Base-by-base conservation (phyloP, 176 grass and related monocot genomes). In the Eragrostis nindensis region DNA sequence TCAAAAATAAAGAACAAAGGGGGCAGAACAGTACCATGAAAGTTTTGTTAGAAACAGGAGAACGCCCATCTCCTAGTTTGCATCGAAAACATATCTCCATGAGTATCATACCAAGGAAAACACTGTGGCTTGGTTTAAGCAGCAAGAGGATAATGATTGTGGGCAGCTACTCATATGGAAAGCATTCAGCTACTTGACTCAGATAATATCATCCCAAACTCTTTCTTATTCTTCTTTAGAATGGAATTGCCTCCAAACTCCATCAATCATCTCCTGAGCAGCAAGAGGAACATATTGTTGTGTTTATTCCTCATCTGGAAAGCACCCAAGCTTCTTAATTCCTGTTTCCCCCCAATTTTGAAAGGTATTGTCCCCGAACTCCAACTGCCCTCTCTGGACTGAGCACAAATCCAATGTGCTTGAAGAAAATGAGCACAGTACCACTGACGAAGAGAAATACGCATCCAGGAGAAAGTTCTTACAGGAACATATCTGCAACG, bases 331-430 rank as follows among this genome's bases (percentile, higher is more conserved):
- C 13, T 53, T 19, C 21, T 53, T 54, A 42, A 68, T 46, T 79
- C 62, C 52, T 26, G 29, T 50, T 48, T 66, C 13, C 30, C 5
- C 12, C 60, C 5, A 13, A 36, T 27, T 39, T 66, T 39, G 61
- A 50, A 53, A 54, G 0, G 5, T 44, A 54, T 54, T 9, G 27
- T 8, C 70, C 76, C 26, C 21, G 46, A 84, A 54, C 72, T 85
- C 76, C 56, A 56, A 76, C 48, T 80, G 54, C 40, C 68, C 57
- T 32, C 38, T 63, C 39, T 50, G 12, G 80, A 63, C 68, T 71
- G 71, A 80, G 77, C 62, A 66, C 15, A 77, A 73, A 17, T 13
- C 78, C 86, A 89, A 63, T 73, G 50, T 78, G 82, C 36, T 66
- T 49, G 21, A 68, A 40, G 62, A 72, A 36, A 68, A 66, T 80